These are phyloP conservation scores for Mycosarcoma maydis DNA, from an alignment of 1,284 basidiomycete species.

Conservation along the genomic window DNA sequence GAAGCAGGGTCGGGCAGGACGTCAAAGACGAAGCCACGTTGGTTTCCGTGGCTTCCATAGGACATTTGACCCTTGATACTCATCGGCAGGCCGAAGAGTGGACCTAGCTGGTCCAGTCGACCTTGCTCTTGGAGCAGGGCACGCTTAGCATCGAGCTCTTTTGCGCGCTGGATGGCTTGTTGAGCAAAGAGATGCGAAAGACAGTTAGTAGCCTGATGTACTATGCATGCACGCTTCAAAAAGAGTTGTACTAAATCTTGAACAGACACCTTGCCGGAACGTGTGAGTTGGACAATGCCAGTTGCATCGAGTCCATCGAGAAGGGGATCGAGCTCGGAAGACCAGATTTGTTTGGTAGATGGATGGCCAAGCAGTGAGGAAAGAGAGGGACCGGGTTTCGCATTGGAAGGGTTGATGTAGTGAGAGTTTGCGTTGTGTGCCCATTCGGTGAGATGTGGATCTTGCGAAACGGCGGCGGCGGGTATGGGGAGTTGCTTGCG, in stretches of 20 bases:
- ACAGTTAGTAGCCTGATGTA: slow-evolving; percentile 51
- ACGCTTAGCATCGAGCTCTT: slow-evolving; percentile 28
- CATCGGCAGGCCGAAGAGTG: slow-evolving; percentile 48
- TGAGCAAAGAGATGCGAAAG: slow-evolving; percentile 38
- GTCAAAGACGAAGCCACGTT: slow-evolving; percentile 54
- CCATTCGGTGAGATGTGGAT: slow-evolving; percentile 17
- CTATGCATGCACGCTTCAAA: slow-evolving; percentile 24
- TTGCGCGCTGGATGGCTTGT: slow-evolving; percentile 20
- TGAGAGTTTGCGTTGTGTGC: slow-evolving; percentile 5
- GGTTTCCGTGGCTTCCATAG: slow-evolving; percentile 32
- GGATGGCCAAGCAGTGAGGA: slow-evolving; percentile 9
- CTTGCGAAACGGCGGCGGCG: slow-evolving; percentile 2
- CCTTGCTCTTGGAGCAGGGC: slow-evolving; percentile 4
- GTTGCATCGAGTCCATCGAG: slow-evolving; percentile 29
- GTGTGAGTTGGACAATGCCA: slow-evolving; percentile 19
- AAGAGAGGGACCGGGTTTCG: slow-evolving; percentile 25
- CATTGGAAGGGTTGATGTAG: slow-evolving; percentile 7
- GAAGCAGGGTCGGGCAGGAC: slow-evolving; percentile 26
- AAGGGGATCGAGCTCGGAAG: slow-evolving; percentile 9
- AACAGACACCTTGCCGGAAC: slow-evolving; percentile 20
- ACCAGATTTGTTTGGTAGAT: slow-evolving; percentile 13
- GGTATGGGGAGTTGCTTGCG: slow-evolving; percentile 12
- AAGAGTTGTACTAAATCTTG: slow-evolving; percentile 22
- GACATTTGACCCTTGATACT: slow-evolving; percentile 51
- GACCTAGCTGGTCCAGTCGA: slow-evolving; percentile 22